These are phyloP conservation scores for Monosporozyma siamensis DNA, from an alignment of 805 yeast genomes.

Conservation along the genomic window DNA sequence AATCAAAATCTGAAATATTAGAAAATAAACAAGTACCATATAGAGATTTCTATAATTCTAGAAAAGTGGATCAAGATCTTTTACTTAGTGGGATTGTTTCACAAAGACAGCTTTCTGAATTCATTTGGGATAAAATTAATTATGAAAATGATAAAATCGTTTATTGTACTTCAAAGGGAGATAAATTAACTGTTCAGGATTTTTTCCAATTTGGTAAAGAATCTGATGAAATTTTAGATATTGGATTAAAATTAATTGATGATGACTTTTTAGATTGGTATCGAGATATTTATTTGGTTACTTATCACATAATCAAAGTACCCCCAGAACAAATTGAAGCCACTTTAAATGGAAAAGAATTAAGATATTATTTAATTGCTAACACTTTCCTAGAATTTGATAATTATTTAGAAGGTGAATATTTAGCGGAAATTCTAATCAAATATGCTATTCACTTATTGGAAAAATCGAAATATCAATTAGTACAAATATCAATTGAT, in stretches of 20 bases:
- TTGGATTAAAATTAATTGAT: conserved; percentile 28
- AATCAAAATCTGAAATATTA: conserved; percentile 29
- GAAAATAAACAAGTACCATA: conserved; percentile 34
- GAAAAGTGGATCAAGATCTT: conserved; percentile 65
- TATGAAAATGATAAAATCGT: conserved; percentile 32
- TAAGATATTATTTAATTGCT: conserved; percentile 26
- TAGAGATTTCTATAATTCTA: conserved; percentile 76
- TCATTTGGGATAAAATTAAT: conserved; percentile 31
- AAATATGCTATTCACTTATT: conserved; percentile 27
- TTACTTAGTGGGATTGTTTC: conserved; percentile 24
- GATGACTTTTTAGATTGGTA: conserved; percentile 23
- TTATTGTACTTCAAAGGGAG: conserved; percentile 17
- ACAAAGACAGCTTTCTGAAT: conserved; percentile 28
- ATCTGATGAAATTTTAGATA: conserved; percentile 11
- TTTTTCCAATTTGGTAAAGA: conserved; percentile 13
- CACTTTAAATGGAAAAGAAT: conserved; percentile 14
- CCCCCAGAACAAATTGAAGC: conserved; percentile 12
- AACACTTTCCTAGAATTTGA: conserved; percentile 31
- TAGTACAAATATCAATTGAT: conserved; percentile 32
- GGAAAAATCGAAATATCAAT: conserved; percentile 34
- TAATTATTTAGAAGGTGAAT: conserved; percentile 33
- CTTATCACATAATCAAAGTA: conserved; percentile 18
- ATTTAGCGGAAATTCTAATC: conserved; percentile 28
- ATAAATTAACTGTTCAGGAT: conserved; percentile 18
- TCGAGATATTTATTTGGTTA: conserved; percentile 16